A percentile compares a stretch with the other conserved stretches of the same genome.
These are phyloP conservation scores for Wickerhamomyces ciferrii DNA, from an alignment of 805 yeast genomes.

Conservation along the genomic window DNA sequence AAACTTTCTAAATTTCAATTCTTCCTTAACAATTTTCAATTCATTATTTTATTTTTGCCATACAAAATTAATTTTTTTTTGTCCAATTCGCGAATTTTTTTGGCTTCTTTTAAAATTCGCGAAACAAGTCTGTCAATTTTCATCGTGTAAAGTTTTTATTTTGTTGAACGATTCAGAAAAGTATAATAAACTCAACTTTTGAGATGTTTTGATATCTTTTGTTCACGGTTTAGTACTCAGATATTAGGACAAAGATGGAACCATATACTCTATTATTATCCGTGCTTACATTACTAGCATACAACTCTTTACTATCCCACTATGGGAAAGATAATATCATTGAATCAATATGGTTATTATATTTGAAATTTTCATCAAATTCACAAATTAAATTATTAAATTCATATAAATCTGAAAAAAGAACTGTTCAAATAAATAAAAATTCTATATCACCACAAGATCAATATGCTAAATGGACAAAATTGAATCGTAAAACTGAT, in stretches of 20 bases:
- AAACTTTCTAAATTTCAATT: too few species aligned
- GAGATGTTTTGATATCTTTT: background rate
- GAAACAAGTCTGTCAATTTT: too few species aligned
- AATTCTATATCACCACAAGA: conserved; percentile 78
- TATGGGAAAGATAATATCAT: conserved; percentile 16
- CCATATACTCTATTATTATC: background rate
- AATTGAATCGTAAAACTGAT: conserved; percentile 70
- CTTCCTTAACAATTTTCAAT: too few species aligned
- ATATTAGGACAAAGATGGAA: background rate
- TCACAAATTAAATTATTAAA: conserved; percentile 24
- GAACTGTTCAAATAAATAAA: conserved; percentile 44
- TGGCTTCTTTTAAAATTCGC: too few species aligned
- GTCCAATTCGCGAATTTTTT: too few species aligned
- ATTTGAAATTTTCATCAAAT: conserved; percentile 30
- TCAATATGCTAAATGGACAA: conserved; percentile 94
- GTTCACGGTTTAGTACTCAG: too few species aligned
- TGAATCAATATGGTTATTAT: conserved; percentile 33
- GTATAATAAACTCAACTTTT: too few species aligned
- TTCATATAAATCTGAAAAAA: conserved; percentile 37
- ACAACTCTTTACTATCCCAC: background rate
- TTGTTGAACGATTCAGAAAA: too few species aligned
- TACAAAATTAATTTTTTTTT: too few species aligned
- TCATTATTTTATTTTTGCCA: too few species aligned
- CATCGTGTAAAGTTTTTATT: too few species aligned
- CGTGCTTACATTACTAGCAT: background rate